These are phyloP conservation scores for Exsudoporus floridanus DNA, from an alignment of 1,284 basidiomycete genomes.

Conservation along the genomic window DNA sequence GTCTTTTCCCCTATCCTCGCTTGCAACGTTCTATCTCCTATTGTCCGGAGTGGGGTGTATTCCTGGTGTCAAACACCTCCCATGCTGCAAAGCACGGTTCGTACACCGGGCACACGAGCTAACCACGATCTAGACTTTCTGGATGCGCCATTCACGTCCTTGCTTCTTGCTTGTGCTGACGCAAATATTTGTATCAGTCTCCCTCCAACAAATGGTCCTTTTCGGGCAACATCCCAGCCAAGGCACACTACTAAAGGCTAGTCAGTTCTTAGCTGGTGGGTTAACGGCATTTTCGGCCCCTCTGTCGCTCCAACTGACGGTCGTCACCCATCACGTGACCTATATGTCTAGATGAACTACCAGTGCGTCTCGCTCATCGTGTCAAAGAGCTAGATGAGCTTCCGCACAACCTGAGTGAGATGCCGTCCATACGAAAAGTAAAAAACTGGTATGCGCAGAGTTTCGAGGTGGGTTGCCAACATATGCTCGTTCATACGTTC, in stretches of 20 bases:
- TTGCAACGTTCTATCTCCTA: too few relatives aligned
- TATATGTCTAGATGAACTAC: slow-evolving; percentile 54
- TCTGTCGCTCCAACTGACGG: not conserved
- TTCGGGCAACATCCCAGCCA: slow-evolving; percentile 37
- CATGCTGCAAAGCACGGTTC: not conserved
- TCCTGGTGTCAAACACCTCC: not conserved
- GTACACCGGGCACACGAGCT: not conserved
- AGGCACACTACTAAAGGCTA: slow-evolving; percentile 33
- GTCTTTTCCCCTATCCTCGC: slow-evolving; percentile 50
- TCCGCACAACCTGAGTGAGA: slow-evolving; percentile 87
- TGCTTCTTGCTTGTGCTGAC: slow-evolving; percentile 10
- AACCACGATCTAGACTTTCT: not conserved
- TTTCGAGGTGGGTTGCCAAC: slow-evolving; percentile 73
- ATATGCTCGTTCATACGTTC: not conserved
- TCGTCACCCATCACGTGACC: slow-evolving; percentile 47
- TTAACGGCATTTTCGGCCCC: not conserved
- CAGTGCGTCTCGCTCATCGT: slow-evolving; percentile 92
- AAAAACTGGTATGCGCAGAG: slow-evolving; percentile 99
- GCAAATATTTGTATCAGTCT: slow-evolving; percentile 16
- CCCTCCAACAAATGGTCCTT: slow-evolving; percentile 37
- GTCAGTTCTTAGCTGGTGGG: slow-evolving; percentile 32
- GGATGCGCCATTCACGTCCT: not conserved
- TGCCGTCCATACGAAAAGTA: slow-evolving; percentile 93
- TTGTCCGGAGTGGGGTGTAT: not conserved
- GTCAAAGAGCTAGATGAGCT: slow-evolving; percentile 96